Conservation (phyloP, 2,329 filamentous ascomycete species). For the Calonectria ilicicola region DNA sequence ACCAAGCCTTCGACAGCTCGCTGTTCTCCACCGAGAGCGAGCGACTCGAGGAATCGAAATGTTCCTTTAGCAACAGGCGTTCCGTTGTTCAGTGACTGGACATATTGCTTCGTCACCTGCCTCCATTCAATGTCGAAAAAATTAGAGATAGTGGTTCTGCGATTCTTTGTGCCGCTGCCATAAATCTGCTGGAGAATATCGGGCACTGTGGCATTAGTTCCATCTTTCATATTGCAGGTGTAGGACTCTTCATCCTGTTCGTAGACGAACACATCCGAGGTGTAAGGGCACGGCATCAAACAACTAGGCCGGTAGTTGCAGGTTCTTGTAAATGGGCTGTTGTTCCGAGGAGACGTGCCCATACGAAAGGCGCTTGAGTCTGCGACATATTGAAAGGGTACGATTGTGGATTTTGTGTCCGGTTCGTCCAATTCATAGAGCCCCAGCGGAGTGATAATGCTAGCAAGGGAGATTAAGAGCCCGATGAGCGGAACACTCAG, state of each 20-base stretch:
- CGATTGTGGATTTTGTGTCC: background rate
- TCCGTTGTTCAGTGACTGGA: constrained; percentile 8
- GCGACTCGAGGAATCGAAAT: constrained; percentile 13
- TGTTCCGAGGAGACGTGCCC: constrained; percentile 12
- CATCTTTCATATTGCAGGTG: background rate
- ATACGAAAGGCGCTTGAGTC: constrained; percentile 21
- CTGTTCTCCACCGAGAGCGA: constrained; percentile 11
- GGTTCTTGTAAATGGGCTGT: constrained; percentile 13
- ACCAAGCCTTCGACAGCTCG: constrained; percentile 55
- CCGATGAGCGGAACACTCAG: constrained; percentile 7
- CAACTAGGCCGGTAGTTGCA: background rate
- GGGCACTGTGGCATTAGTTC: constrained; percentile 14
- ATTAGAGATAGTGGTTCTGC: constrained; percentile 20
- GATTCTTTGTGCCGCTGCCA: constrained; percentile 14
- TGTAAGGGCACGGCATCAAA: constrained; percentile 20
- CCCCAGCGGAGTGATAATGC: constrained; percentile 24
- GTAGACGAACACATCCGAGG: constrained; percentile 10
- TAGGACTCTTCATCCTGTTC: background rate
- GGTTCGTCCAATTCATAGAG: constrained; percentile 23
- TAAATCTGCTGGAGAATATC: constrained; percentile 19
- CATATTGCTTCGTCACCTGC: constrained; percentile 12
- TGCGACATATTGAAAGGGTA: constrained; percentile 12
- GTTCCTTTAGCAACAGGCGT: constrained; percentile 6
- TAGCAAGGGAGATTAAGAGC: constrained; percentile 13
- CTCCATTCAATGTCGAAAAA: constrained; percentile 32